A percentile compares a stretch with the other conserved stretches of the same genome.
Evolutionary conservation across 306 rosid genomes (phyloP).

Genomic region (Clitoria ternatea): DNA sequence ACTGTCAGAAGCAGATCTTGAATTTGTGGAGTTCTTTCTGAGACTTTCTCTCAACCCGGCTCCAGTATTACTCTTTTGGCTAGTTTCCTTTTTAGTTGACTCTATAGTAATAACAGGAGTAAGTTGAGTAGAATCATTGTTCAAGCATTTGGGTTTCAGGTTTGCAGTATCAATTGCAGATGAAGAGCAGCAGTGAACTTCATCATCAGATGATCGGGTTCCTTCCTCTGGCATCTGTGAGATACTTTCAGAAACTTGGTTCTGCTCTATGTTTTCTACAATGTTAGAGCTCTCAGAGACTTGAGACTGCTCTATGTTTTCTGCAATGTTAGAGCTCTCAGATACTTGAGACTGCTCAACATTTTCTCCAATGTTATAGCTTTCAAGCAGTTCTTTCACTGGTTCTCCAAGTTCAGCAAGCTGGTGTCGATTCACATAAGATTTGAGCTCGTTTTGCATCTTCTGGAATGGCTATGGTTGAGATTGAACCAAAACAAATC

Average conservation of each 20-base stretch:
- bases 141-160: constrained; percentile 51
- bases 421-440: constrained; percentile 48
- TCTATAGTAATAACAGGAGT: constrained; percentile 35
- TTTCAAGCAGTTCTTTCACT: constrained; percentile 55
- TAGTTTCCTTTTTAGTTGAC: constrained; percentile 39
- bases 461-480: constrained; percentile 57
- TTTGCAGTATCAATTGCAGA: constrained; percentile 40
- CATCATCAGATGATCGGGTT: constrained; percentile 70
- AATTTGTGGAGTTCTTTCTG: constrained; percentile 37
- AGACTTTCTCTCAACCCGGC: constrained; percentile 37
- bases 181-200: constrained; percentile 46
- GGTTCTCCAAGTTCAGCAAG: constrained; percentile 47
- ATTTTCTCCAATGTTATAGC: constrained; percentile 37
- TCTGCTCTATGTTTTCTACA: constrained; percentile 42
- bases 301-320: constrained; percentile 40
- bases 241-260: constrained; percentile 55
- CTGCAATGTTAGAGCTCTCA: constrained; percentile 30
- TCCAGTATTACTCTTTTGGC: constrained; percentile 33
- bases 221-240: constrained; percentile 66
- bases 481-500: not conserved
- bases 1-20: constrained; percentile 41
- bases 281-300: constrained; percentile 36
- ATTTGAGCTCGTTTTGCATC: constrained; percentile 60
- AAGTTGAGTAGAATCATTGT: constrained; percentile 39
- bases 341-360: constrained; percentile 36